phyloP scores from a whole-genome alignment of 2,329 filamentous ascomycete genomes.

The Chaetothyriales sp. region DNA sequence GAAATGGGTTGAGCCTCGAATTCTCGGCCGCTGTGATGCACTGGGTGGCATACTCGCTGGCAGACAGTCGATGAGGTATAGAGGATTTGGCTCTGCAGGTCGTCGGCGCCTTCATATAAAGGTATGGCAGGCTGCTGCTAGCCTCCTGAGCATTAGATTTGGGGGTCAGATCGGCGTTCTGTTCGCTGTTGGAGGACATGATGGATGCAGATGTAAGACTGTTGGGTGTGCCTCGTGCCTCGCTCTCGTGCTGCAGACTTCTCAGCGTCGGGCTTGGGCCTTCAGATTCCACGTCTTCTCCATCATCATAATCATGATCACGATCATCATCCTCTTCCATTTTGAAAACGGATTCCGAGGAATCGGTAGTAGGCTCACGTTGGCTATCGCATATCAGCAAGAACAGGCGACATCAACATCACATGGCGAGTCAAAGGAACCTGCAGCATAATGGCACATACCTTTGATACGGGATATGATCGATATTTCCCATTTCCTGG shows the following conservation, averaged over 20 bases:
- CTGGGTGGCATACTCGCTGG: conserved; percentile 72
- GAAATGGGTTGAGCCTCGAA: conserved; percentile 77
- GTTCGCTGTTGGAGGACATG: conserved; percentile 15
- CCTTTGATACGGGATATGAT: not conserved
- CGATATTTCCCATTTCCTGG: not conserved
- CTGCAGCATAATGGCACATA: not conserved
- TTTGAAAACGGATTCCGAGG: conserved; percentile 11
- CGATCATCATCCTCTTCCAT: conserved; percentile 24
- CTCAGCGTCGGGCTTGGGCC: conserved; percentile 12
- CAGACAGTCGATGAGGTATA: conserved; percentile 59
- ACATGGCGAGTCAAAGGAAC: not conserved
- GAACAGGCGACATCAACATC: not conserved
- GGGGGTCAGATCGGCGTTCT: conserved; percentile 13
- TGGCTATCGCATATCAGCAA: not conserved
- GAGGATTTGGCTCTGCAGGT: conserved; percentile 63
- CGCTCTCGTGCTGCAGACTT: conserved; percentile 16
- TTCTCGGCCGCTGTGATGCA: conserved; percentile 80
- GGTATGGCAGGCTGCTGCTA: conserved; percentile 12
- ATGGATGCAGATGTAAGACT: conserved; percentile 20
- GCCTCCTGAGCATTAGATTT: conserved; percentile 9
- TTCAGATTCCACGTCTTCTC: conserved; percentile 11
- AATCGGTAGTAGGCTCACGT: not conserved
- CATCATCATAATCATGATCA: conserved; percentile 26
- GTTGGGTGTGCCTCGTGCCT: conserved; percentile 20
- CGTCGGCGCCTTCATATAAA: conserved; percentile 19